Conservation (phyloP, 2,329 filamentous ascomycete genomes). For the Apiospora rasikravindrae region DNA sequence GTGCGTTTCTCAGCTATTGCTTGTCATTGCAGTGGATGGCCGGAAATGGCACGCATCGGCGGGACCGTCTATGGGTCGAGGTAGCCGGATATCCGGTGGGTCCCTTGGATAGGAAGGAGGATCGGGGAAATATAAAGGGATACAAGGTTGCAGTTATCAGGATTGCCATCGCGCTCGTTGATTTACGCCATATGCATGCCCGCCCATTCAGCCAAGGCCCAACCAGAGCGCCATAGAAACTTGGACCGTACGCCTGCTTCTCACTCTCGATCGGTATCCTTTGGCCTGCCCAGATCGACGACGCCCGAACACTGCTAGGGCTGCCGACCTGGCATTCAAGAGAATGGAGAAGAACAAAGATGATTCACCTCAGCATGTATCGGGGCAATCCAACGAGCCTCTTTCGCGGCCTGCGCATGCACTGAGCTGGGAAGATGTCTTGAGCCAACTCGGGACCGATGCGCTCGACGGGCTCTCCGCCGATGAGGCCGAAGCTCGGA, state of each 20-base stretch:
- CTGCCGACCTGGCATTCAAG: background rate
- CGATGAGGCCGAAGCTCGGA: conserved; percentile 54
- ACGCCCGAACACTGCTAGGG: background rate
- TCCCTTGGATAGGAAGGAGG: background rate
- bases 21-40: background rate
- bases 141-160: background rate
- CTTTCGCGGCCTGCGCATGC: conserved; percentile 63
- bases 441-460: conserved; percentile 58
- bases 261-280: background rate
- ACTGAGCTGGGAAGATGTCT: conserved; percentile 52
- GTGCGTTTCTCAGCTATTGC: background rate
- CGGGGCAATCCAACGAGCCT: conserved; percentile 32
- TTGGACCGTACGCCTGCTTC: background rate
- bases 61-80: background rate
- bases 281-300: background rate
- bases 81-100: background rate
- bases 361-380: conserved; percentile 9
- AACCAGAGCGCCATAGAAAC: background rate
- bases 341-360: conserved; percentile 6
- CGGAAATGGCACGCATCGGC: background rate
- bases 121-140: background rate
- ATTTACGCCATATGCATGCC: background rate
- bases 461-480: conserved; percentile 59
- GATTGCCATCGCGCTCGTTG: background rate
- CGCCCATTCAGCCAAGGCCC: background rate